Base-by-base conservation (phyloP, 768 basidiomycete species). In the Tricholoma matsutake region DNA sequence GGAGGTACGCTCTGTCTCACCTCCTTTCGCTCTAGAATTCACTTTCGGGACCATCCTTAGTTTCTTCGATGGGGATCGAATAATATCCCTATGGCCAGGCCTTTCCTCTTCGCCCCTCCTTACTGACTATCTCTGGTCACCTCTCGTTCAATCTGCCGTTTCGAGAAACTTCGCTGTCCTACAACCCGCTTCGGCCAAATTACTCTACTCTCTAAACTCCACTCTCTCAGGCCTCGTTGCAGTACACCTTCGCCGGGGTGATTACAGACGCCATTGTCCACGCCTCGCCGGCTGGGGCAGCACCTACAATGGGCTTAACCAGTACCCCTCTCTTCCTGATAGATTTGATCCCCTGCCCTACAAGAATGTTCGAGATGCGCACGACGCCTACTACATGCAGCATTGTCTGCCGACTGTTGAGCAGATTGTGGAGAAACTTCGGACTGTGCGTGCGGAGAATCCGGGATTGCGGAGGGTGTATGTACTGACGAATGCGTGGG, bases 71-170 rank as follows among this genome's bases (percentile, higher is more conserved):
- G 71, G 75, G 0, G 58, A 71, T 6, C 73, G 78, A 10, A 68
- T 84, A 5, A 76, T 84, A 18, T 75, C 76, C 29, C 62, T 83
- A 20, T 79, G 79, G 78, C 73, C 73, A 4, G 68, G 78, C 4
- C 69, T 86, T 3, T 77, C 79, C 8, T 60, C 67, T 1, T 84
- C 84, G 32, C 81, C 85, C 0, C 76, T 81, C 5, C 68, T 89
- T 7, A 79, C 75, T 4, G 63, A 80, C 34, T 86, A 85, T 68
- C 74, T 77, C 16, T 89, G 86, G 86, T 89, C 89, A 0, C 77
- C 85, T 0, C 79, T 89, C 3, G 74, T 89, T 59, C 72, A 83
- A 52, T 68, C 69, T 37, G 83, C 82, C 28, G 72, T 88, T 43
- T 73, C 77, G 8, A 81, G 82, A 60, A 83, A 80, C 64, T 79